Evolutionary conservation across 179 eudicot species (phyloP).

Genomic region (Amaranthus tricolor): DNA sequence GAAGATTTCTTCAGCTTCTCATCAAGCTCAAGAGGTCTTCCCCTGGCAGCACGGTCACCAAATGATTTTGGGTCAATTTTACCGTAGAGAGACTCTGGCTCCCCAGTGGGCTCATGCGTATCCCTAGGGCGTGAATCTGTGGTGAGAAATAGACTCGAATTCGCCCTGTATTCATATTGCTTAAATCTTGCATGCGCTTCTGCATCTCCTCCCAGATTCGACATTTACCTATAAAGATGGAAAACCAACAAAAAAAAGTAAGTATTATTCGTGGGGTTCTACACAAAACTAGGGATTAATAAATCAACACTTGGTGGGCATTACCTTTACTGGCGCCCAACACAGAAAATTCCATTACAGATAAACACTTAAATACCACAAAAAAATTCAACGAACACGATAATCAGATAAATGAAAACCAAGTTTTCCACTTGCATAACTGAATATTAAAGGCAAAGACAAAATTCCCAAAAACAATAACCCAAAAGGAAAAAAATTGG

Average conservation of each 20-base stretch:
- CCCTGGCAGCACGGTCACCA: slow-evolving; percentile 74
- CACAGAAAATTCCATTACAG: not conserved
- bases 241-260: no score
- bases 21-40: slow-evolving; percentile 66
- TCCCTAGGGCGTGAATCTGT: slow-evolving; percentile 85
- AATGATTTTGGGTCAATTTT: slow-evolving; percentile 71
- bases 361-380: slow-evolving; percentile 3
- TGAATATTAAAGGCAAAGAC: not conserved
- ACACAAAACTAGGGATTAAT: no score
- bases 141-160: slow-evolving; percentile 75
- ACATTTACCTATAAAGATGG: no score
- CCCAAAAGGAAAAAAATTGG: no score
- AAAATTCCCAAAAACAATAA: no score
- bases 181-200: no score
- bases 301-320: no score
- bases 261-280: no score
- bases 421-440: no score
- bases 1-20: slow-evolving; percentile 61
- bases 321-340: slow-evolving; percentile 55
- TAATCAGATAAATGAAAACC: slow-evolving; percentile 41
- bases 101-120: slow-evolving; percentile 84
- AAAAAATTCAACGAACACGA: no score
- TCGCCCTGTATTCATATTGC: no score
- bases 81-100: slow-evolving; percentile 72
- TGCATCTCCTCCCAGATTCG: no score